Conservation (phyloP, 2,329 filamentous ascomycete species). For the Dichotomopilus funicola region DNA sequence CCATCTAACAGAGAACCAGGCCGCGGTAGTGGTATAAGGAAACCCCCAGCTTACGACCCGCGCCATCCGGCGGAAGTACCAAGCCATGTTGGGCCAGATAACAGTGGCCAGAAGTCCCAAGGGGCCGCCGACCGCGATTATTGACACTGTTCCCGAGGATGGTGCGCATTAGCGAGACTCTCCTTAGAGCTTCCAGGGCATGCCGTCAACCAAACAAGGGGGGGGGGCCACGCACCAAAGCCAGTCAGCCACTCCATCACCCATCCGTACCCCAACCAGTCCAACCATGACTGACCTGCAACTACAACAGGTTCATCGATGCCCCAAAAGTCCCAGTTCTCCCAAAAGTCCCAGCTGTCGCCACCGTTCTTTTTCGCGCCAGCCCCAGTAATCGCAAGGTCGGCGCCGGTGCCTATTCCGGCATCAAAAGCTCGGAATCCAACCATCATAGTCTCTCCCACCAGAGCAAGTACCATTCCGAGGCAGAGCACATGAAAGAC, state of each 20-base stretch:
- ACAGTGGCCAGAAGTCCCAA: neutral
- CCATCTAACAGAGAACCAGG: neutral
- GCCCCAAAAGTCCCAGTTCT: no score
- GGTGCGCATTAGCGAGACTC: no score
- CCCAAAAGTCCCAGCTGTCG: no score
- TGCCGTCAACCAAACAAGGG: neutral
- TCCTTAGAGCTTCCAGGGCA: neutral
- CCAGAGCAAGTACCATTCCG: neutral
- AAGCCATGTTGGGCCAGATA: neutral
- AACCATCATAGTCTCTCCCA: neutral
- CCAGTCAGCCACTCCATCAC: neutral
- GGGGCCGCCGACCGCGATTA: neutral
- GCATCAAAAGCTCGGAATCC: neutral
- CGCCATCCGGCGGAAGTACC: neutral
- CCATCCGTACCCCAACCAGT: neutral
- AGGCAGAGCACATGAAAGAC: slow-evolving; percentile 7
- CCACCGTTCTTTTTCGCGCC: no score
- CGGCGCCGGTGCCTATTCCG: no score
- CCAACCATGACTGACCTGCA: neutral
- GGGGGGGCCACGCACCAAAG: neutral
- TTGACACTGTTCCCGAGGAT: neutral
- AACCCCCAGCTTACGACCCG: neutral
- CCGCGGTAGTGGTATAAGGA: neutral
- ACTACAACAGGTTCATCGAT: neutral
- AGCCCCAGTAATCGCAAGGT: no score